Conservation (phyloP, 805 yeast species). For the Metschnikowia gruessii region DNA sequence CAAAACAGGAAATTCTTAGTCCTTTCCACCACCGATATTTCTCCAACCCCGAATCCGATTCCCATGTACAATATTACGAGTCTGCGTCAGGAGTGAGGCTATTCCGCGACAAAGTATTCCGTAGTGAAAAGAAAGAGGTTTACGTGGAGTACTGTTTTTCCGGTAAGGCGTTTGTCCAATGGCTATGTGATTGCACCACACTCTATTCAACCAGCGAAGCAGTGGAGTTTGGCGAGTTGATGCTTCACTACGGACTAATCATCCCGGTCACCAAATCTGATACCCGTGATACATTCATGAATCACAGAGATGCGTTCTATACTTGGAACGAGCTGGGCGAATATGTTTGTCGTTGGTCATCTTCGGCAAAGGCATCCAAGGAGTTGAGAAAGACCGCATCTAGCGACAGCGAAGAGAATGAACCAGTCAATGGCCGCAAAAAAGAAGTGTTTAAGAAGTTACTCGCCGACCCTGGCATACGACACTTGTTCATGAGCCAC, state of each 20-base stretch:
- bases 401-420: background rate
- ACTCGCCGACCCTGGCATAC: conserved; percentile 71
- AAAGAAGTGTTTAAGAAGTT: conserved; percentile 33
- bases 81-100: conserved; percentile 64
- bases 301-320: conserved; percentile 42
- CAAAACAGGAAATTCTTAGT: background rate
- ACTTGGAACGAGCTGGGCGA: conserved; percentile 42
- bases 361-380: conserved; percentile 8
- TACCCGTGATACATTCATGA: conserved; percentile 23
- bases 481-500: conserved; percentile 64
- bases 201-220: conserved; percentile 54
- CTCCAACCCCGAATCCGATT: conserved; percentile 85
- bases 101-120: conserved; percentile 42
- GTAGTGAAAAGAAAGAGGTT: conserved; percentile 15
- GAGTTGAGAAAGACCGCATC: background rate
- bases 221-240: conserved; percentile 47
- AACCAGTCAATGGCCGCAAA: background rate
- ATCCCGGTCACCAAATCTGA: conserved; percentile 41
- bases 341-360: conserved; percentile 35
- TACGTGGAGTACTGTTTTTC: conserved; percentile 51
- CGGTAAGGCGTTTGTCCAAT: conserved; percentile 79
- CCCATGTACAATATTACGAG: conserved; percentile 76
- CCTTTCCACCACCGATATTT: conserved; percentile 77
- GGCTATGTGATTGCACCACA: conserved; percentile 90
- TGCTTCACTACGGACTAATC: conserved; percentile 47